Evolutionary conservation across 2,329 filamentous ascomycete genomes (phyloP).

Genomic region (Beauveria pseudobassiana): DNA sequence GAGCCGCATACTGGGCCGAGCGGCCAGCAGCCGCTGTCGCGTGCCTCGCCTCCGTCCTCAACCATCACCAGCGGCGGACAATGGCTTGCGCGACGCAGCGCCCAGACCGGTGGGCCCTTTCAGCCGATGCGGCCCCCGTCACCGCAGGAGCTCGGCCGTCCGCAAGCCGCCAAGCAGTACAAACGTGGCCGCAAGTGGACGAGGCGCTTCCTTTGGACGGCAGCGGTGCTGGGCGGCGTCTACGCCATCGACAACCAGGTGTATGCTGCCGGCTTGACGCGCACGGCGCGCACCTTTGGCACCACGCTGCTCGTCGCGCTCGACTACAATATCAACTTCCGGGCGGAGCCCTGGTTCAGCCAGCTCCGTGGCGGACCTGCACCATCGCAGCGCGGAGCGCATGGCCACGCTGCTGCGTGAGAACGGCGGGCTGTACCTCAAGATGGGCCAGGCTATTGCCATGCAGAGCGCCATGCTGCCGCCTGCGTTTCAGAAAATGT

Average conservation of each 20-base stretch:
- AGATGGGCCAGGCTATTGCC: conserved; percentile 95
- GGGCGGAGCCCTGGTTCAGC: conserved; percentile 66
- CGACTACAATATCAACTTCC: conserved; percentile 97
- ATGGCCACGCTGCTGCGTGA: conserved; percentile 72
- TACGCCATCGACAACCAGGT: conserved; percentile 66
- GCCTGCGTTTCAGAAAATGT: conserved; percentile 94
- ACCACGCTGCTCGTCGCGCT: conserved; percentile 72
- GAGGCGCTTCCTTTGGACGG: conserved; percentile 61
- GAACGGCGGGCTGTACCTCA: conserved; percentile 92
- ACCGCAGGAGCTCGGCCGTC: conserved; percentile 68
- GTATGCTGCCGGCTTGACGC: conserved; percentile 71
- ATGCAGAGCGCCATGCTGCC: conserved; percentile 96
- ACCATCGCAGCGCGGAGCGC: conserved; percentile 74
- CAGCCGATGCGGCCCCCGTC: conserved; percentile 67
- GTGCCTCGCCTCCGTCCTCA: conserved; percentile 1
- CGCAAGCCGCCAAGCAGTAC: conserved; percentile 64
- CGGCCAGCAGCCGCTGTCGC: conserved; percentile 6
- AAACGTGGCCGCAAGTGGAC: conserved; percentile 64
- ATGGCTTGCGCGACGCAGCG: conserved; percentile 16
- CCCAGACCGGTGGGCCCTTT: conserved; percentile 38
- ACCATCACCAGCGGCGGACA: not conserved
- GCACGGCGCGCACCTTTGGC: conserved; percentile 74
- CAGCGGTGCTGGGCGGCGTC: conserved; percentile 49
- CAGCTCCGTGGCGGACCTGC: conserved; percentile 67
- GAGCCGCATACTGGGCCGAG: not conserved